Percentiles rank a stretch among this genome's conserved stretches.
Conservation (phyloP, 768 basidiomycete genomes). For the Trametes meyenii region DNA sequence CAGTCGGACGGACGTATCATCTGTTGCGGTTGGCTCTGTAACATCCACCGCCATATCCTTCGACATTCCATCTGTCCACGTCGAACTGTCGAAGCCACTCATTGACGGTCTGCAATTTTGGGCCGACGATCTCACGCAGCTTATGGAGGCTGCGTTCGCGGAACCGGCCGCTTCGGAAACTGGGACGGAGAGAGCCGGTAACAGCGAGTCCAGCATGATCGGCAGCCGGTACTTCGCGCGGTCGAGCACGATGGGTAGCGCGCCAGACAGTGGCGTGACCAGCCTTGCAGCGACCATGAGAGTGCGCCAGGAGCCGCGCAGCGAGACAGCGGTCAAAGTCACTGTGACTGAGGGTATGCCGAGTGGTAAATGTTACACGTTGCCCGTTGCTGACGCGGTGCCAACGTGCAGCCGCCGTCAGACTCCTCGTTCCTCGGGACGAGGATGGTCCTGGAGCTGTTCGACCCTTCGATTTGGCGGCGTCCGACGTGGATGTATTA, state of each 20-base stretch:
- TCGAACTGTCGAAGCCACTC: slow-evolving; percentile 60
- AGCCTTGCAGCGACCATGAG: slow-evolving; percentile 22
- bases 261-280: slow-evolving; percentile 45
- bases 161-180: slow-evolving; percentile 23
- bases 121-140: slow-evolving; percentile 83
- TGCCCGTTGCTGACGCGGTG: not conserved
- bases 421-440: slow-evolving; percentile 53
- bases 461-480: slow-evolving; percentile 56
- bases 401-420: slow-evolving; percentile 39
- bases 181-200: slow-evolving; percentile 39
- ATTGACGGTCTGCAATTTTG: slow-evolving; percentile 85
- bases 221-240: slow-evolving; percentile 78
- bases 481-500: slow-evolving; percentile 63
- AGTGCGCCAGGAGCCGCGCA: slow-evolving; percentile 22
- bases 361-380: not conserved
- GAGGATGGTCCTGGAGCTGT: slow-evolving; percentile 29
- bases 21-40: not conserved
- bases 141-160: slow-evolving; percentile 52
- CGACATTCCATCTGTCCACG: slow-evolving; percentile 64
- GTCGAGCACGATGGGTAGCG: slow-evolving; percentile 35
- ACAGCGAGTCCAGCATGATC: slow-evolving; percentile 66
- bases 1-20: not conserved
- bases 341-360: slow-evolving; percentile 41
- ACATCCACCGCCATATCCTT: slow-evolving; percentile 25
- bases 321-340: slow-evolving; percentile 55